Conservation (phyloP, 2,329 filamentous ascomycete genomes). For the Laburnicola sp. region DNA sequence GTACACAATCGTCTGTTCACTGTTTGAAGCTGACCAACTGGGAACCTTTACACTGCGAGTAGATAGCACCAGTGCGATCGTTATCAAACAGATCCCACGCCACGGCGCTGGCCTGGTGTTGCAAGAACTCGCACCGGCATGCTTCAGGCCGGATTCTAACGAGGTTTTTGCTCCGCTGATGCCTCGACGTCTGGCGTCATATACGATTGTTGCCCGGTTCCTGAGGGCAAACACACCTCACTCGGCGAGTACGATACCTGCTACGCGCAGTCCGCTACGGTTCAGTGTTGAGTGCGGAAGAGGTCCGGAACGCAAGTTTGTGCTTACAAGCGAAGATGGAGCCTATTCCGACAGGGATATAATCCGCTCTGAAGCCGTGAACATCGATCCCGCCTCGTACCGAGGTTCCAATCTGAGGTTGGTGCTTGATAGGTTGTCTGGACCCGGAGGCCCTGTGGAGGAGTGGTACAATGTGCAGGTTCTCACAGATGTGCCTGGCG, state of each 20-base stretch:
- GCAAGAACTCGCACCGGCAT: slow-evolving; percentile 58
- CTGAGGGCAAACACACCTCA: slow-evolving; percentile 37
- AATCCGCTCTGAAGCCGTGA: slow-evolving; percentile 71
- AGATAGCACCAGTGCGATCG: slow-evolving; percentile 63
- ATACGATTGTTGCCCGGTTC: slow-evolving; percentile 60
- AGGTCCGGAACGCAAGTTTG: slow-evolving; percentile 66
- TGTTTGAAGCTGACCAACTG: slow-evolving; percentile 79
- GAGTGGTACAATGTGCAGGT: slow-evolving; percentile 58
- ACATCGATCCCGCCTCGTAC: slow-evolving; percentile 68
- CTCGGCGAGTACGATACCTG: slow-evolving; percentile 30
- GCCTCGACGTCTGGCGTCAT: slow-evolving; percentile 60
- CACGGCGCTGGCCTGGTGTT: slow-evolving; percentile 76
- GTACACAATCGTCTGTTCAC: slow-evolving; percentile 89
- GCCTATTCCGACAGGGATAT: slow-evolving; percentile 71
- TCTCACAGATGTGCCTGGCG: slow-evolving; percentile 50
- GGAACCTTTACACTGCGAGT: slow-evolving; percentile 75
- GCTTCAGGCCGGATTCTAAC: slow-evolving; percentile 56
- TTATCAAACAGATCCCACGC: slow-evolving; percentile 64
- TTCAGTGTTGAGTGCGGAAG: slow-evolving; percentile 73
- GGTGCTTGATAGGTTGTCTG: slow-evolving; percentile 78
- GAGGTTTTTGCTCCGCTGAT: slow-evolving; percentile 58
- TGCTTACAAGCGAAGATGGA: slow-evolving; percentile 71
- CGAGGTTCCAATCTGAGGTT: slow-evolving; percentile 69
- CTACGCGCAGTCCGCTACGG: slow-evolving; percentile 59
- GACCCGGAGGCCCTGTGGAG: slow-evolving; percentile 50